A percentile compares a stretch with the other conserved stretches of the same genome.
Conservation (phyloP, 176 grass and related monocot genomes). For the Triticum monococcum region DNA sequence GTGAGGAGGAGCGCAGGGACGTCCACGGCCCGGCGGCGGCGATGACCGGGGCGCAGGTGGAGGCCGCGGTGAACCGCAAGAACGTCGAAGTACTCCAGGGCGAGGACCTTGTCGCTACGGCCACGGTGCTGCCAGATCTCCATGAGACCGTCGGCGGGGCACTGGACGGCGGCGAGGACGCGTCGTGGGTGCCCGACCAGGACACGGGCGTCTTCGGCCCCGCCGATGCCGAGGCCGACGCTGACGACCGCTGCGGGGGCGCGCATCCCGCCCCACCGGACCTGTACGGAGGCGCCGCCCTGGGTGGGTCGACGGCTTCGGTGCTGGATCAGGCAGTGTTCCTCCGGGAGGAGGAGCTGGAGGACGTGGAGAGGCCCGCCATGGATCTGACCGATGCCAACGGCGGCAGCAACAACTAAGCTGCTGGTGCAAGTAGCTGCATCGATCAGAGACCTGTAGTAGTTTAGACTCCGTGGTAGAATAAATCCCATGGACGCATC, state of each 20-base stretch:
- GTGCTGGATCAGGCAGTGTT: conserved; percentile 62
- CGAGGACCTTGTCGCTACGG: background rate
- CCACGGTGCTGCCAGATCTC: background rate
- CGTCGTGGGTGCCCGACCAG: conserved; percentile 39
- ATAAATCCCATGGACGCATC: too few relatives aligned
- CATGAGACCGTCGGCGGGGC: background rate
- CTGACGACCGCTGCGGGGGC: background rate
- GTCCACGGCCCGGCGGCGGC: background rate
- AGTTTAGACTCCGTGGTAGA: too few relatives aligned
- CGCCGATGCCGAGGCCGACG: background rate
- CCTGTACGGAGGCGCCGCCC: background rate
- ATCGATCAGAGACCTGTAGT: too few relatives aligned
- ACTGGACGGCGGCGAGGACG: background rate
- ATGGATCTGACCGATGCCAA: background rate
- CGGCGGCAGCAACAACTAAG: background rate
- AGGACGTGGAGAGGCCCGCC: conserved; percentile 57
- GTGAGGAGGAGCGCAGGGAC: background rate
- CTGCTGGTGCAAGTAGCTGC: background rate
- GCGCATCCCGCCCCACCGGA: background rate
- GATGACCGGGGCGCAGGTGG: conserved; percentile 5
- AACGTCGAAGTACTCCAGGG: conserved; percentile 27
- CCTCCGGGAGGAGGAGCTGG: conserved; percentile 44
- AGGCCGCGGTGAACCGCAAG: conserved; percentile 42
- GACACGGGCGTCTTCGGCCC: conserved; percentile 42
- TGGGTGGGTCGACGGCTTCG: conserved; percentile 10